Percentiles rank a stretch among this genome's conserved stretches.
phyloP scores from a whole-genome alignment of 441 rosid species.

The Jatropha podagrica region DNA sequence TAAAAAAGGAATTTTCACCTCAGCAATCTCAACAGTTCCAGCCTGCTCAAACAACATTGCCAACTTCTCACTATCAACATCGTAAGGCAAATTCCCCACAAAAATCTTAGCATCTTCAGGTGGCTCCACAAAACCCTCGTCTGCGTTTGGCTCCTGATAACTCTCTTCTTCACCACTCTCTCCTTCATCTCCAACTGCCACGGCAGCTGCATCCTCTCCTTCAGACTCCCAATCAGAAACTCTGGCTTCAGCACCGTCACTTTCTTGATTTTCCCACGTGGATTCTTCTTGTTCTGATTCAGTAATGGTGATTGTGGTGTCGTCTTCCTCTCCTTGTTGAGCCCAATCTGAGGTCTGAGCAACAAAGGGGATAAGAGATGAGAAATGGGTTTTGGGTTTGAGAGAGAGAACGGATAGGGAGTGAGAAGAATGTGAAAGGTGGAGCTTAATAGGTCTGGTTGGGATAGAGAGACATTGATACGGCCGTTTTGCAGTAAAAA shows the following conservation, averaged over 20 bases:
- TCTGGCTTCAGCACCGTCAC: constrained; percentile 36
- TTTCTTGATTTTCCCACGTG: constrained; percentile 35
- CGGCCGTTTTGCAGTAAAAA: constrained; percentile 36
- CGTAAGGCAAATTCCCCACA: constrained; percentile 80
- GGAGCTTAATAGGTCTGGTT: constrained; percentile 40
- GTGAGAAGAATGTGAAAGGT: constrained; percentile 41
- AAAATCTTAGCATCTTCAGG: constrained; percentile 85
- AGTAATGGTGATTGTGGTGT: constrained; percentile 43
- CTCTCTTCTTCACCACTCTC: constrained; percentile 24
- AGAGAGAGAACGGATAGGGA: constrained; percentile 25
- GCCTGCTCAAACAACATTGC: constrained; percentile 86
- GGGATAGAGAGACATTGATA: constrained; percentile 34
- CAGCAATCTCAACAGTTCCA: constrained; percentile 89
- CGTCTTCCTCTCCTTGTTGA: constrained; percentile 48
- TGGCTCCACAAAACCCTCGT: constrained; percentile 49
- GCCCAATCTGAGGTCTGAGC: constrained; percentile 71
- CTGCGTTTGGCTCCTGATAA: constrained; percentile 31
- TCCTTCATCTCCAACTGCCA: constrained; percentile 28
- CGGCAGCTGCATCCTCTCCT: constrained; percentile 27
- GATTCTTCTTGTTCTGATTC: constrained; percentile 35
- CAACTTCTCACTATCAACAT: constrained; percentile 71
- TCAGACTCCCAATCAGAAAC: constrained; percentile 40
- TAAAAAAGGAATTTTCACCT: constrained; percentile 35
- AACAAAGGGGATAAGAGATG: constrained; percentile 42
- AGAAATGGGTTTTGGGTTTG: constrained; percentile 35